Evolutionary conservation across 2,329 filamentous ascomycete genomes (phyloP), one percentile per base, ranked within the genome.

Genomic region (Bipolaris sorokiniana): DNA sequence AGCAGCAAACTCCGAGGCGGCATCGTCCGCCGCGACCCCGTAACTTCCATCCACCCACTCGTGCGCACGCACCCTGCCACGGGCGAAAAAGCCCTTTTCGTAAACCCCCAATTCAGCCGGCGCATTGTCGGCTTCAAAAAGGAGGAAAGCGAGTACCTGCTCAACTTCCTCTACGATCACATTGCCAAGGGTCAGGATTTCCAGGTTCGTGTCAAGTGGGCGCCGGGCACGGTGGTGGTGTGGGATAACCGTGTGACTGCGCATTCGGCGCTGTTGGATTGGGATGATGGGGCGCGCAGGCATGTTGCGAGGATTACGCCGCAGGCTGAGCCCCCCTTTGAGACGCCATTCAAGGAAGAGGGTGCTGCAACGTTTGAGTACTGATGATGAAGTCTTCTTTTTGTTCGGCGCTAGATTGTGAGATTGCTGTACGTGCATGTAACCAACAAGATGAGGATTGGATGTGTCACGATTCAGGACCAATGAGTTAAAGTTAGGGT

Each of bases 181-280:
- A 86, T 92, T 50, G 88, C 87, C 0, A 83, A 85, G 38, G 88
- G 88, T 18, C 86, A 88, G 48, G 90, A 92, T 70, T 86, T 92
- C 73, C 90, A 93, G 66, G 83, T 83, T 5, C 84, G 90, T 22
- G 83, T 96, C 48, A 90, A 88, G 74, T 96, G 91, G 91, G 86
- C 87, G 65, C 82, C 86, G 41, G 84, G 86, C n/a, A 94, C 90
- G 0, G 91, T 96, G 1, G 90, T 95, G 1, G 87, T 94, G 0
- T 96, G 91, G 91, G 91, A 95, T 74, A 95, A 94, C 79, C 83
- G 91, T 31, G 86, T 93, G 0, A 92, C 90, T 9, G 84, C 87
- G 65, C 91, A 96, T 75, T 89, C 89, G 6, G 91, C 91, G 1
- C 79, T 94, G 37, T 80, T 94, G 3, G 91, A 96, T 74, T 96